Base-by-base conservation (phyloP, 495 filamentous ascomycete species). In the Lichina pygmaea region DNA sequence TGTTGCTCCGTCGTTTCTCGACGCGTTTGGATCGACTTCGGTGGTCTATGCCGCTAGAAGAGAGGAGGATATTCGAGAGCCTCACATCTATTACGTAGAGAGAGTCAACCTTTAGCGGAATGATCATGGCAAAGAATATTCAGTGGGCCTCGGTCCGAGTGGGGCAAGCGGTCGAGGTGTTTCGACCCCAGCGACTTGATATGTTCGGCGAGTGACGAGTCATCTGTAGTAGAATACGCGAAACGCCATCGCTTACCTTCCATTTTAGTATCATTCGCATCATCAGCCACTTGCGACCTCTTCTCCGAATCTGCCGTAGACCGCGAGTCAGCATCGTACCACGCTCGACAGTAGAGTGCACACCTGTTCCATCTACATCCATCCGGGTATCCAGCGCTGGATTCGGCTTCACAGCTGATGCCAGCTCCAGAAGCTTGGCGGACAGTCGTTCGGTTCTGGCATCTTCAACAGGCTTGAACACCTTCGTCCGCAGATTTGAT, bases 381-480 rank as follows among this genome's bases (percentile, higher is more conserved):
- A 62, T 62, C 54, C 49, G 30, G 49, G 49, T 41, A 44, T 54
- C 17, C 48, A 47, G 12, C 54, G 24, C 9, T 4, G 9, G 17
- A 9, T n/a, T 46, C 11, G 66, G 62, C 51, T 73, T 78, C 24
- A 81, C 73, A 54, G 81, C 70, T 12, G 72, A 61, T 9, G 74
- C 77, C 47, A 89, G 57, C 52, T 84, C 78, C 51, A 81, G 63
- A 16, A 92, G 62, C 55, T 82, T 91, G 44, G 78, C 77, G 2
- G 80, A 78, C 12, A 93, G 68, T 52, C 85, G 72, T 57, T 79
- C 73, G 40, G 71, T 75, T 44, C 85, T 70, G 36, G 77, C 84
- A 53, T 66, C 57, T 53, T 83, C 81, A 40, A 74, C 70, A 8
- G 85, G 85, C 0, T 73, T 77, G 57, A 91, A 92, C 48, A 93